A percentile compares a stretch with the other conserved stretches of the same genome.
Conservation (phyloP, 495 filamentous ascomycete species). For the Trypethelium eluteriae region DNA sequence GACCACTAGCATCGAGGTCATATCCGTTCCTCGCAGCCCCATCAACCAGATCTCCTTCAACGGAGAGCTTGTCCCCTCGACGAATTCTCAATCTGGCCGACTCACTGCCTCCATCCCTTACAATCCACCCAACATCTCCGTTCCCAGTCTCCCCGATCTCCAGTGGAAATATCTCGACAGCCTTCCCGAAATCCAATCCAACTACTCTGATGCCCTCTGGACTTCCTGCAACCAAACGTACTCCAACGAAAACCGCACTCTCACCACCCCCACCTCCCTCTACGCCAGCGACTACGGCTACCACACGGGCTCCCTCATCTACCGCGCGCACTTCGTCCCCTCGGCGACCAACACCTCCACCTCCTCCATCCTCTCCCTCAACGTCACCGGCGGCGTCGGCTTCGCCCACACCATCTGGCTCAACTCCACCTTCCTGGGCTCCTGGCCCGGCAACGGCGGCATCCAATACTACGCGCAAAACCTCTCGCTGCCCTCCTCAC, state of each 20-base stretch:
- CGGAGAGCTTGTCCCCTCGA: constrained; percentile 42
- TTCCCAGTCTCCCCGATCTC: constrained; percentile 50
- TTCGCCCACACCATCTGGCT: constrained; percentile 29
- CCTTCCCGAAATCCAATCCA: constrained; percentile 54
- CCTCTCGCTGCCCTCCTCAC: constrained; percentile 44
- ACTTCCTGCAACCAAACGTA: constrained; percentile 43
- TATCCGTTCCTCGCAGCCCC: constrained; percentile 24
- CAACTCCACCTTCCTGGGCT: constrained; percentile 27
- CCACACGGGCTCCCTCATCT: constrained; percentile 57
- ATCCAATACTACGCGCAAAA: constrained; percentile 42
- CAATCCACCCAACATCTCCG: constrained; percentile 41
- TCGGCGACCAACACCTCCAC: constrained; percentile 47
- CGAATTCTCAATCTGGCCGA: background rate
- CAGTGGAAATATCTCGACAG: constrained; percentile 61
- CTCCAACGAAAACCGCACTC: constrained; percentile 50
- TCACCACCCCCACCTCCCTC: constrained; percentile 54
- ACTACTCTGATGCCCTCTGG: constrained; percentile 62
- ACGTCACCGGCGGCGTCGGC: constrained; percentile 51
- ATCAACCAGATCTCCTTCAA: constrained; percentile 42
- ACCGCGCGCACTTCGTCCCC: constrained; percentile 60
- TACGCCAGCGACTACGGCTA: constrained; percentile 67
- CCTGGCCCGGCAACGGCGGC: constrained; percentile 40
- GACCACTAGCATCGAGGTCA: constrained; percentile 56
- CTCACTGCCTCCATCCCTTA: constrained; percentile 43
- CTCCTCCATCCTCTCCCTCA: constrained; percentile 46